Evolutionary conservation across 2,329 filamentous ascomycete genomes (phyloP).

Genomic region (Esteya vermicola): DNA sequence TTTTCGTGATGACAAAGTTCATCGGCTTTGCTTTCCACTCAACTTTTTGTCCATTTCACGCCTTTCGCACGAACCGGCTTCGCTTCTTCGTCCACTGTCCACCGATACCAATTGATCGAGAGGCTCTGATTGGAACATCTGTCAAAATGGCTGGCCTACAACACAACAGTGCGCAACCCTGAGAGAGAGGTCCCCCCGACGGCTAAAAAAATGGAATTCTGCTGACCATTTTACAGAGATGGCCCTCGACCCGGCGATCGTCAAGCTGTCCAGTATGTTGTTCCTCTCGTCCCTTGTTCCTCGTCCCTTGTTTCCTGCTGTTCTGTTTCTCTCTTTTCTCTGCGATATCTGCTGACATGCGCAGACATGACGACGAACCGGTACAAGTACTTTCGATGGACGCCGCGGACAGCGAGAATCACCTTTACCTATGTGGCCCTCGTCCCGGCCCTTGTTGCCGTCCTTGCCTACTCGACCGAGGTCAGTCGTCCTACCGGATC

Average conservation of each 20-base stretch:
- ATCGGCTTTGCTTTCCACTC: not conserved
- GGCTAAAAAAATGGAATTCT: slow-evolving; percentile 2
- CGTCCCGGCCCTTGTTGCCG: slow-evolving; percentile 57
- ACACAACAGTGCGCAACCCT: slow-evolving; percentile 26
- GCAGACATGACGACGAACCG: slow-evolving; percentile 72
- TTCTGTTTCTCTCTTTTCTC: not conserved
- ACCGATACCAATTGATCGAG: slow-evolving; percentile 1
- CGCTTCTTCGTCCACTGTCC: not conserved
- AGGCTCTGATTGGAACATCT: too few relatives aligned
- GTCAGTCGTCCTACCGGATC: slow-evolving; percentile 43
- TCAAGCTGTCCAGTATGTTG: slow-evolving; percentile 30
- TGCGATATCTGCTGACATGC: too few relatives aligned
- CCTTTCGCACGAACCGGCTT: not conserved
- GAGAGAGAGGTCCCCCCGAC: too few relatives aligned
- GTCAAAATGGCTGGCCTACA: slow-evolving; percentile 29
- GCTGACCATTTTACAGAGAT: slow-evolving; percentile 25
- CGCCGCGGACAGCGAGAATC: slow-evolving; percentile 63
- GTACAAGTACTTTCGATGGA: slow-evolving; percentile 95
- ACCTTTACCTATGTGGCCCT: slow-evolving; percentile 62
- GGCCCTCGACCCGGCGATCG: slow-evolving; percentile 31
- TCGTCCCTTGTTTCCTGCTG: too few relatives aligned
- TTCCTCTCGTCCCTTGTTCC: too few relatives aligned
- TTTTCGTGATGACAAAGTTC: slow-evolving; percentile 4
- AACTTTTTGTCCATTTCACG: not conserved
- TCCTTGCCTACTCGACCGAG: slow-evolving; percentile 66